phyloP scores from a whole-genome alignment of 495 filamentous ascomycete genomes.

The Aspergillus sparsus region DNA sequence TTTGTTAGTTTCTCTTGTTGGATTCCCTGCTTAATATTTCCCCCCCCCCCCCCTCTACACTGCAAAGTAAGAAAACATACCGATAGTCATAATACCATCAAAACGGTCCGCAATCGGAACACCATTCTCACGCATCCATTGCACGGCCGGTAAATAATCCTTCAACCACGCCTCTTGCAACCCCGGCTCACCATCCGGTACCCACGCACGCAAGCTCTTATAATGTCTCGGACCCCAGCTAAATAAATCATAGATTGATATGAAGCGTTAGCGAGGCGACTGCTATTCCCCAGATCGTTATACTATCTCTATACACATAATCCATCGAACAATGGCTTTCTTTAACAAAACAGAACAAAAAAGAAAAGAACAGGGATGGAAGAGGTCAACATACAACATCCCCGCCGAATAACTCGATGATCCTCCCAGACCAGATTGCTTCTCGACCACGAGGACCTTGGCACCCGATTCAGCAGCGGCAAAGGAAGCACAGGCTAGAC shows the following conservation, averaged over 20 bases:
- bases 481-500: conserved; percentile 33
- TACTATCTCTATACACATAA: too few species aligned
- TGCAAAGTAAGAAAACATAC: conserved; percentile 6
- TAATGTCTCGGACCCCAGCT: conserved; percentile 32
- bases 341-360: too few species aligned
- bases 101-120: conserved; percentile 29
- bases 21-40: not conserved
- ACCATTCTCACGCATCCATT: conserved; percentile 32
- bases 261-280: too few species aligned
- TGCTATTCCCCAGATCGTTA: too few species aligned
- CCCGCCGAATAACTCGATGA: conserved; percentile 32
- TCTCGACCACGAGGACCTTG: conserved; percentile 28
- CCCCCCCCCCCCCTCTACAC: not conserved
- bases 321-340: too few species aligned
- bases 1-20: not conserved
- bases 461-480: conserved; percentile 26
- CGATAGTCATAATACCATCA: conserved; percentile 36
- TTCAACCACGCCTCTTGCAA: conserved; percentile 30
- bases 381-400: conserved; percentile 28
- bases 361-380: too few species aligned
- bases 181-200: conserved; percentile 27
- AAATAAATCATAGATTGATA: too few species aligned
- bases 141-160: conserved; percentile 31
- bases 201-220: conserved; percentile 28
- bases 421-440: conserved; percentile 25